Evolutionary conservation across 1,139 yeast species (phyloP), one percentile per base, ranked within the genome.

Genomic region (Waltiozyma sp.): DNA sequence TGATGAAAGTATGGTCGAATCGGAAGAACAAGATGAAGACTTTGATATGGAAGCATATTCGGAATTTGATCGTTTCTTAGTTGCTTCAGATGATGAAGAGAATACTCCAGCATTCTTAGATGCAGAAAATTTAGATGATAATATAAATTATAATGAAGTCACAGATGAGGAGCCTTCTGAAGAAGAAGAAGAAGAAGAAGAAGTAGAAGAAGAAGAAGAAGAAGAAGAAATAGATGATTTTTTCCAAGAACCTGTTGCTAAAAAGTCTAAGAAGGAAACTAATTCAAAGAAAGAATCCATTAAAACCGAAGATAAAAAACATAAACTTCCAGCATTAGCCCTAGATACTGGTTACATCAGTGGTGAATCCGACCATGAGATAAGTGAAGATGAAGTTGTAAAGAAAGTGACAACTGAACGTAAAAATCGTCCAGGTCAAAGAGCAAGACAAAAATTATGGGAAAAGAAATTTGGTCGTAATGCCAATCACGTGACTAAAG

Each of bases 391-490:
- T 50, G 62, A 66, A 38, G 70, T 77, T 2, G 88, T 81, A 8
- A 73, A 76, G 49, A 70, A 71, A 41, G 72, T 73, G 23, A 70
- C 73, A 2, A 69, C 42, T 49, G 67, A 64, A 48, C 73, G 93
- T 50, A 88, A 88, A 56, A 93, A 91, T 61, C 73, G 98, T 63
- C 77, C 96, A 59, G 98, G 98, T 19, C 98, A 93, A 68, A 72
- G 97, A 52, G 98, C 96, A 2, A 79, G 99, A 64, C 93, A 91
- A 61, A 83, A 84, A 66, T 87, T 91, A 43, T 89, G 97, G 96
- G 98, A 88, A 57, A 68, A 74, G 63, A 91, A 91, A 61, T 91
- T 72, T 58, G 98, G 98, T 35, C 63, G 64, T 33, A 69, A 69
- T 35, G 98, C 98, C n/a, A 81, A 79, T 46, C 99, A 93, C 60